A percentile compares a stretch with the other conserved stretches of the same genome.
phyloP scores from a whole-genome alignment of 2,329 filamentous ascomycete genomes.

The Epichloe hybrida region DNA sequence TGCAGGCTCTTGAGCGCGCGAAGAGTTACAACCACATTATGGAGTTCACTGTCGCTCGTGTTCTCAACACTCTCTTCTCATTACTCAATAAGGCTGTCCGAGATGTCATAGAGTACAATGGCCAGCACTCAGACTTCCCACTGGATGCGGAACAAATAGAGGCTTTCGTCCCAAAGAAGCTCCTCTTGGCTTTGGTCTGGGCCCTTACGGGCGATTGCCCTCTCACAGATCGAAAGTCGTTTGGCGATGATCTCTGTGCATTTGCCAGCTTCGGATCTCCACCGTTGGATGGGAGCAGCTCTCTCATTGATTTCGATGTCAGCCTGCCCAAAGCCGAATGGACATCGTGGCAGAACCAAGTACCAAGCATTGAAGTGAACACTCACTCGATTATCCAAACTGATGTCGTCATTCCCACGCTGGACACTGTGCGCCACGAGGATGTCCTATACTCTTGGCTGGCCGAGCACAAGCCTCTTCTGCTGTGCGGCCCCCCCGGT shows the following conservation, averaged over 20 bases:
- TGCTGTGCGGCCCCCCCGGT: constrained; percentile 92
- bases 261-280: constrained; percentile 81
- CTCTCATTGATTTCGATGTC: constrained; percentile 93
- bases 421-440: constrained; percentile 95
- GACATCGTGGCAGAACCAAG: constrained; percentile 87
- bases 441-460: constrained; percentile 99
- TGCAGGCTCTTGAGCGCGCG: constrained; percentile 63
- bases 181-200: constrained; percentile 87
- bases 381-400: constrained; percentile 97
- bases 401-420: constrained; percentile 92
- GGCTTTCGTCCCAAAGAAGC: constrained; percentile 81
- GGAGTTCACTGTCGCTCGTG: constrained; percentile 88
- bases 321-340: constrained; percentile 77
- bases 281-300: constrained; percentile 60
- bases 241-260: constrained; percentile 72
- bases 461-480: constrained; percentile 90
- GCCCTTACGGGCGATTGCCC: constrained; percentile 92
- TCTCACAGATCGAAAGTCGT: constrained; percentile 70
- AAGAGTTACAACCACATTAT: constrained; percentile 87
- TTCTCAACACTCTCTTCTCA: constrained; percentile 86
- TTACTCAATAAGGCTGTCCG: constrained; percentile 88
- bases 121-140: constrained; percentile 86
- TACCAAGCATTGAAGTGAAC: constrained; percentile 90
- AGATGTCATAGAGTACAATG: constrained; percentile 89
- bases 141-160: constrained; percentile 84